Conservation (phyloP, 768 basidiomycete species). For the Boletus bicolor region DNA sequence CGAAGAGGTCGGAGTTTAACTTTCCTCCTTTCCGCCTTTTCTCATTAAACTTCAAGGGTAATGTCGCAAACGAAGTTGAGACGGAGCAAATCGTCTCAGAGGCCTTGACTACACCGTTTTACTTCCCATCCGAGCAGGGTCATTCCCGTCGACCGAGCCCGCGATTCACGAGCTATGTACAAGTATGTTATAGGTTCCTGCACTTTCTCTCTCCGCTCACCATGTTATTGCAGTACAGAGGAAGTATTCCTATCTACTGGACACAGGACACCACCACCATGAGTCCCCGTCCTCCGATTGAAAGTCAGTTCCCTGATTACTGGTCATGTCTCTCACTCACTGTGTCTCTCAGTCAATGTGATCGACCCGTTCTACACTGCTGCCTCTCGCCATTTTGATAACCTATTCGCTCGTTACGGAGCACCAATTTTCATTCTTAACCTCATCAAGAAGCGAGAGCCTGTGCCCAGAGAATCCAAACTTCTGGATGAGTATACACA, state of each 20-base stretch:
- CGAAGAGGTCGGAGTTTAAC: conserved; percentile 57
- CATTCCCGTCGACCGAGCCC: conserved; percentile 63
- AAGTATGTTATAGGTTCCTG: conserved; percentile 42
- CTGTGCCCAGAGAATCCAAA: conserved; percentile 83
- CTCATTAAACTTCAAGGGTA: conserved; percentile 55
- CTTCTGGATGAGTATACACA: conserved; percentile 87
- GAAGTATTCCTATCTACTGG: conserved; percentile 96
- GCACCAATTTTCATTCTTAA: conserved; percentile 89
- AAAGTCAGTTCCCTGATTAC: conserved; percentile 56
- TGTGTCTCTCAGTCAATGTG: conserved; percentile 64
- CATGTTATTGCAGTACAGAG: conserved; percentile 63
- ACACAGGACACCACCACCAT: conserved; percentile 89
- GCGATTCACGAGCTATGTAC: conserved; percentile 93
- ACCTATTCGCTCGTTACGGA: conserved; percentile 87
- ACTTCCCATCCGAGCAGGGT: conserved; percentile 50
- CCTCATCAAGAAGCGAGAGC: conserved; percentile 83
- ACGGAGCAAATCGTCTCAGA: conserved; percentile 97
- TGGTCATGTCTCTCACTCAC: conserved; percentile 5
- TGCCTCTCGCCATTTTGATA: conserved; percentile 89
- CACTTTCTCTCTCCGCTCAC: background rate
- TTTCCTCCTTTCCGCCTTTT: background rate
- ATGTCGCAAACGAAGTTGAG: conserved; percentile 98
- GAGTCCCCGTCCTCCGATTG: conserved; percentile 92
- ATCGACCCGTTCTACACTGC: conserved; percentile 95
- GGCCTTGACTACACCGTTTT: conserved; percentile 85